Evolutionary conservation across 1,139 yeast species (phyloP), one percentile per base, ranked within the genome.

Genomic region (Diutina pseudorugosa): DNA sequence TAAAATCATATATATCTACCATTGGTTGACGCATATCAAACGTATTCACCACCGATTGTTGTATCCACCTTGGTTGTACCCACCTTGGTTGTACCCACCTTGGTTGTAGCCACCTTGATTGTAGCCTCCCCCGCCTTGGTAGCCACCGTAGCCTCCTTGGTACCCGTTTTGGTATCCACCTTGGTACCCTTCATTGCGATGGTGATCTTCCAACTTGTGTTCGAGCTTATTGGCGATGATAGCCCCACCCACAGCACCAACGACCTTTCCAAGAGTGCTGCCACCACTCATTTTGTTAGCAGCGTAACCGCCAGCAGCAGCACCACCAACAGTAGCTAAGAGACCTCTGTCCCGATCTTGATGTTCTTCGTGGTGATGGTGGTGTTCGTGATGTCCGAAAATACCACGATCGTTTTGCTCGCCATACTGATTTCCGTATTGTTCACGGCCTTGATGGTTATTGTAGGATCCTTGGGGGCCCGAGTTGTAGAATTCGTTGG

Each of bases 231-330:
- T 45, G 21, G 49, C 49, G n/a, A 18, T 4, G 27, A 45, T 23
- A 4, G 40, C 49, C 5, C 49, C 49, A n/a, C 19, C 49, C n/a
- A 25, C 40, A 16, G 49, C 49, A 23, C 47, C 47, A 44, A n/a
- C 33, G 14, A 44, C 19, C 30, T 25, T 44, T 12, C 47, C 47
- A 23, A 44, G 33, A 2, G 47, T 41, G 25, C 44, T 18, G n/a
- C 33, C 33, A 4, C 19, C 33, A n/a, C 23, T 19, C 30, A 44
- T 21, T 23, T 44, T 23, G 23, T 44, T 19, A 9, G 18, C 47
- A 44, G 47, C 47, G 19, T 21, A 44, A n/a, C 47, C 47, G 4
- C 47, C 47, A 12, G 23, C 19, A 14, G 33, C 47, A 16, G 47
- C 47, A 21, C 49, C 49, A 14, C 49, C 49, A 27, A 45, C 23